Conservation (phyloP, 306 rosid species). For the Acacia melanoxylon region DNA sequence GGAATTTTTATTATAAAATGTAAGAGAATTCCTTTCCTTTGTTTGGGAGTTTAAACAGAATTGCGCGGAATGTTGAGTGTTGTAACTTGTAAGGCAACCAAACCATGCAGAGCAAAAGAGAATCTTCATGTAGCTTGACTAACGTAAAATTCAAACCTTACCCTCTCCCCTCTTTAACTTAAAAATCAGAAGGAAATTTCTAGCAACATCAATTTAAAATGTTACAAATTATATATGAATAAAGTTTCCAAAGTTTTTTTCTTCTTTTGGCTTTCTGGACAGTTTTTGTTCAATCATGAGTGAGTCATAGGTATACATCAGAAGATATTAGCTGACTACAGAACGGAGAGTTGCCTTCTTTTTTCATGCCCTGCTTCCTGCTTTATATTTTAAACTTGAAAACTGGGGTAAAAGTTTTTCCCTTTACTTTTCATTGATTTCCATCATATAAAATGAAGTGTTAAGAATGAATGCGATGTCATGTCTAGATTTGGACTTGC, state of each 20-base stretch:
- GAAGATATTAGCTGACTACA: neutral
- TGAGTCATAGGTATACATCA: neutral
- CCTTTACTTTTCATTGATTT: neutral
- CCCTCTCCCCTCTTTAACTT: neutral
- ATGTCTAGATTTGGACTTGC: constrained; percentile 19
- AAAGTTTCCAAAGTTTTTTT: neutral
- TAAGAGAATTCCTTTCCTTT: neutral
- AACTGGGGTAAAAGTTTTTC: neutral
- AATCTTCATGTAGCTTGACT: neutral
- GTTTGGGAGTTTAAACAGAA: neutral
- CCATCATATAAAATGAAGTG: neutral
- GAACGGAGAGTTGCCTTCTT: neutral
- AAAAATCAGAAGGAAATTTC: neutral
- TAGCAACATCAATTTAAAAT: neutral
- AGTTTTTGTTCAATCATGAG: neutral
- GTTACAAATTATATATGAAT: neutral
- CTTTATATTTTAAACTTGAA: no score
- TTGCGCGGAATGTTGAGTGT: neutral
- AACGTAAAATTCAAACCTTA: neutral
- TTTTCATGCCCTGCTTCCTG: neutral
- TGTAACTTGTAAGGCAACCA: neutral
- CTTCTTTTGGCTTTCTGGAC: neutral
- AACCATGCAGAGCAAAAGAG: neutral
- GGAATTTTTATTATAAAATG: neutral
- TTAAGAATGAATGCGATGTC: neutral